These are phyloP conservation scores for Aureoboletus auriporus DNA, from an alignment of 768 basidiomycete genomes.

Conservation along the genomic window DNA sequence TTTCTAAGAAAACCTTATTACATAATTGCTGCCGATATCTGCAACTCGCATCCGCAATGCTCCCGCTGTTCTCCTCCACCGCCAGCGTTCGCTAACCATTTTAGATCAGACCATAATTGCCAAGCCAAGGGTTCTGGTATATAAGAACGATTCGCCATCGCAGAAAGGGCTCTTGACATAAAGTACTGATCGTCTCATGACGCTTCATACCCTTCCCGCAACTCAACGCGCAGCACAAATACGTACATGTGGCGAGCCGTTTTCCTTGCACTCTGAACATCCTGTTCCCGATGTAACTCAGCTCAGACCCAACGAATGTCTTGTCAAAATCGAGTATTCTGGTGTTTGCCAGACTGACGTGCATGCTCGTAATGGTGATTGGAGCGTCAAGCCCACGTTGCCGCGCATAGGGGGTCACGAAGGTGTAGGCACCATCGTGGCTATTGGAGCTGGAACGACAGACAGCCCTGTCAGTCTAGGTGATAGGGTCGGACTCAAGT, in stretches of 20 bases:
- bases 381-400: slow-evolving; percentile 26
- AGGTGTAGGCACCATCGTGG: slow-evolving; percentile 43
- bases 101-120: too few relatives aligned
- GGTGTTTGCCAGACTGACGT: slow-evolving; percentile 43
- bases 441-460: slow-evolving; percentile 35
- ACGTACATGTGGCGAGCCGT: slow-evolving; percentile 10
- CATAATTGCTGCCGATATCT: too few relatives aligned
- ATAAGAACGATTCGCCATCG: too few relatives aligned
- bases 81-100: too few relatives aligned
- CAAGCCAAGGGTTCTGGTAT: too few relatives aligned
- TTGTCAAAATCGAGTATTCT: slow-evolving; percentile 40
- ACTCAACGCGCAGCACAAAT: slow-evolving; percentile 27
- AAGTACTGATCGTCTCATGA: not conserved
- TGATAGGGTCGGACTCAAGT: slow-evolving; percentile 43
- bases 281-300: slow-evolving; percentile 13
- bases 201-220: slow-evolving; percentile 7
- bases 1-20: too few relatives aligned
- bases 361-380: slow-evolving; percentile 40
- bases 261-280: slow-evolving; percentile 10
- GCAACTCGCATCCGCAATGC: too few relatives aligned
- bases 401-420: slow-evolving; percentile 41
- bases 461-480: slow-evolving; percentile 33
- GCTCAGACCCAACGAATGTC: slow-evolving; percentile 25
- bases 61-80: too few relatives aligned
- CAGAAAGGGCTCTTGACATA: too few relatives aligned